phyloP scores from a whole-genome alignment of 768 basidiomycete genomes.

The Amanita pallidorosea region DNA sequence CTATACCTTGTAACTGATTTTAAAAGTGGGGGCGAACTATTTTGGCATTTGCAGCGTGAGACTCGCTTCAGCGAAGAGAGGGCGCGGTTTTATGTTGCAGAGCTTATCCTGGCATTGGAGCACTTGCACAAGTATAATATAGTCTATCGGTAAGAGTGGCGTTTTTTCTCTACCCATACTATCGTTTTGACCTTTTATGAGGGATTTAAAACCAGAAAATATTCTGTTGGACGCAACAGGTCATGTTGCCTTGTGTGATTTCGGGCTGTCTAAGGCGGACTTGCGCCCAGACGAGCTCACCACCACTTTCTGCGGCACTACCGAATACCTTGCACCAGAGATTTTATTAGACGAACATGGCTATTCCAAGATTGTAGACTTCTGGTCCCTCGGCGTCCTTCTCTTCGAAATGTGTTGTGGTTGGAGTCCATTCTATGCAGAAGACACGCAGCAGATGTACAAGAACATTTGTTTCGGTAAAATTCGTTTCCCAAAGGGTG shows the following conservation, averaged over 20 bases:
- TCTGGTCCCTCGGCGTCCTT: conserved; percentile 93
- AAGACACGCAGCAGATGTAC: conserved; percentile 99
- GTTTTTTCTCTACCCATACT: not conserved
- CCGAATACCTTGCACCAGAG: conserved; percentile 96
- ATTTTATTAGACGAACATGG: conserved; percentile 98
- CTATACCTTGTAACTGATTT: conserved; percentile 97
- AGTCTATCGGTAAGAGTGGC: conserved; percentile 63
- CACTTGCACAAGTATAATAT: conserved; percentile 98
- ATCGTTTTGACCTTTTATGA: conserved; percentile 16
- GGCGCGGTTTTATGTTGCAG: conserved; percentile 93
- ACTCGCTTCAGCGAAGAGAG: conserved; percentile 89
- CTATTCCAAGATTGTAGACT: conserved; percentile 97
- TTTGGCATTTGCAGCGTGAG: conserved; percentile 97
- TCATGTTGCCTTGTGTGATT: conserved; percentile 97
- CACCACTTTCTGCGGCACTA: conserved; percentile 99
- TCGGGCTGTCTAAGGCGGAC: conserved; percentile 96
- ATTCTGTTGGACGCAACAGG: conserved; percentile 97
- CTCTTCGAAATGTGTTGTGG: conserved; percentile 99
- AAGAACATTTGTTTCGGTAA: conserved; percentile 98
- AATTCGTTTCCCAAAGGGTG: conserved; percentile 94
- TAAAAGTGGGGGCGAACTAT: conserved; percentile 96
- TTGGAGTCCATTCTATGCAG: conserved; percentile 99
- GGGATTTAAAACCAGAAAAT: conserved; percentile 97
- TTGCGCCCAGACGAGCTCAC: conserved; percentile 88
- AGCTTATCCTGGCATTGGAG: conserved; percentile 89